Conservation (phyloP, 371 early-diverging fungal genomes). For the Mortierella sp. region DNA sequence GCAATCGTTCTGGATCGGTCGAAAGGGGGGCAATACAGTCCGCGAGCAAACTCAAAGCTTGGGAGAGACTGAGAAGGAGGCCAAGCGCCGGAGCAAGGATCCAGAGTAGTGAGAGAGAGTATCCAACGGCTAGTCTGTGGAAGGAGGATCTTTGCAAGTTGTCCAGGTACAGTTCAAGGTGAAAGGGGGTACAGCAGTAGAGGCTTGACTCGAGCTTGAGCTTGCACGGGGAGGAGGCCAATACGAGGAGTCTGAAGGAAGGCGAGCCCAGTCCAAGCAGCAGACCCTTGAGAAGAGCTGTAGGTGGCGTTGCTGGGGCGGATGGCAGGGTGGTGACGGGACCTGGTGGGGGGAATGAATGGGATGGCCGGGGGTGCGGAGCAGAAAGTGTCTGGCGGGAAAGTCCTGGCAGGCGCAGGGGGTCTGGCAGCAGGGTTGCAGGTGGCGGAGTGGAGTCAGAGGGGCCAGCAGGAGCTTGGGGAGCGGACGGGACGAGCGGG, state of each 20-base stretch:
- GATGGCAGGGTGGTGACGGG: not conserved
- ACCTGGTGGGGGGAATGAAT: not conserved
- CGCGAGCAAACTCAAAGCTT: slow-evolving; percentile 26
- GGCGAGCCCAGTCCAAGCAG: slow-evolving; percentile 6
- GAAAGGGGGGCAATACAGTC: not conserved
- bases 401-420: not conserved
- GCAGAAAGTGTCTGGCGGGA: not conserved
- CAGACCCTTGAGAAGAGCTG: slow-evolving; percentile 8
- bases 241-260: slow-evolving; percentile 14
- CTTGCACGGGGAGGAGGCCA: not conserved
- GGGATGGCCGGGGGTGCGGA: not conserved
- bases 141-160: slow-evolving; percentile 10
- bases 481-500: slow-evolving; percentile 14
- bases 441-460: not conserved
- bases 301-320: not conserved
- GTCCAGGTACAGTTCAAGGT: slow-evolving; percentile 9
- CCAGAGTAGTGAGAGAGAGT: slow-evolving; percentile 35
- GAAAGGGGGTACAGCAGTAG: slow-evolving; percentile 1
- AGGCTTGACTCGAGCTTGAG: not conserved
- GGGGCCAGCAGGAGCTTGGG: too few species aligned
- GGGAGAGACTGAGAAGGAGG: slow-evolving; percentile 32
- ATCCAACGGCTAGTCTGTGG: slow-evolving; percentile 32
- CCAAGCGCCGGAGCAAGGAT: slow-evolving; percentile 28
- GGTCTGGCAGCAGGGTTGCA: not conserved
- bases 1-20: slow-evolving; percentile 6